Conservation (phyloP, 352 stramenopile species). For the Pythium apleroticum region DNA sequence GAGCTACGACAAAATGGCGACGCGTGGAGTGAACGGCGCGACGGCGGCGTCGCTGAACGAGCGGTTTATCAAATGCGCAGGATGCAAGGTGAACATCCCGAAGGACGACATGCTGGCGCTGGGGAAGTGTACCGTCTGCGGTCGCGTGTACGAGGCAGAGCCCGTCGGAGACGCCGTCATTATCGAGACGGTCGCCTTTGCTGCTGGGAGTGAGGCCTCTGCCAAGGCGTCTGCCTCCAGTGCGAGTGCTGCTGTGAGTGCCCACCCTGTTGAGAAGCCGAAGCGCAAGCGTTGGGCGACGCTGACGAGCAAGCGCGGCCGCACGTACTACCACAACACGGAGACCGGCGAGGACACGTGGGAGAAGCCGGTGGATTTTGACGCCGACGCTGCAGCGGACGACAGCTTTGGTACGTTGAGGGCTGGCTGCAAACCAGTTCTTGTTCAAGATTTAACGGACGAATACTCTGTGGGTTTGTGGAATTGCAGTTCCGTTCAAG, state of each 20-base stretch:
- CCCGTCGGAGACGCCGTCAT: constrained; percentile 27
- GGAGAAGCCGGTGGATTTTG: constrained; percentile 66
- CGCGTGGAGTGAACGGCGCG: constrained; percentile 53
- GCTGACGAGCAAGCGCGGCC: constrained; percentile 58
- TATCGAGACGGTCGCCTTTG: constrained; percentile 47
- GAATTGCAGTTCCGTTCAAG: constrained; percentile 80
- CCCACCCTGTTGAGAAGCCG: constrained; percentile 8
- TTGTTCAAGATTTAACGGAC: background rate
- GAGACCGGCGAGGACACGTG: constrained; percentile 80
- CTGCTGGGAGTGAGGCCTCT: background rate
- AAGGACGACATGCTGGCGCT: constrained; percentile 73
- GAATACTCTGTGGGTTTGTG: constrained; percentile 9
- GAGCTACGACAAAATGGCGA: constrained; percentile 31
- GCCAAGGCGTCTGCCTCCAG: background rate
- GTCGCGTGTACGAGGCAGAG: constrained; percentile 39
- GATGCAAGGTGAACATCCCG: constrained; percentile 75
- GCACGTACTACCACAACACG: constrained; percentile 85
- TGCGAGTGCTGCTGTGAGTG: background rate
- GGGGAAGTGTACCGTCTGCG: constrained; percentile 63
- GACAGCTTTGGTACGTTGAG: constrained; percentile 52
- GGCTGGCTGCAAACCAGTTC: no score
- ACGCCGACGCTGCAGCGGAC: constrained; percentile 50
- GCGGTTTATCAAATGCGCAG: constrained; percentile 78
- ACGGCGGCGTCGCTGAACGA: constrained; percentile 58
- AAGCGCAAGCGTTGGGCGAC: constrained; percentile 61